phyloP scores from a whole-genome alignment of 352 stramenopile species.

The Achlya hypogyna region DNA sequence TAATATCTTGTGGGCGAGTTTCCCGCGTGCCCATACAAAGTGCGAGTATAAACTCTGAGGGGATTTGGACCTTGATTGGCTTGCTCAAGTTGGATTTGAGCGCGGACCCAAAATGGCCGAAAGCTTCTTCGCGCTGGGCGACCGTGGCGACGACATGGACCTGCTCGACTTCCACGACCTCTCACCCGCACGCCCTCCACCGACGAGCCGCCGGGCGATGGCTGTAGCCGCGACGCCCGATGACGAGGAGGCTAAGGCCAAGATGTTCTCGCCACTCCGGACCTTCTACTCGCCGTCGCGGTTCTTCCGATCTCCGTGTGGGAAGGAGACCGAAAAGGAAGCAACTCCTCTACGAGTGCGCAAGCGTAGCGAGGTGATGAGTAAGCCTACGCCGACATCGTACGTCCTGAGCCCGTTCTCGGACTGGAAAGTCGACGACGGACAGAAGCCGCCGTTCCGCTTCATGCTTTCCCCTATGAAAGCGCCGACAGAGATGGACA shows the following conservation, averaged over 20 bases:
- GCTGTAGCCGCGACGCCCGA: not conserved
- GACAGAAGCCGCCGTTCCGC: constrained; percentile 13
- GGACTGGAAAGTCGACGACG: constrained; percentile 20
- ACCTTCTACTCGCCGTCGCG: constrained; percentile 40
- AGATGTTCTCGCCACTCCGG: constrained; percentile 10
- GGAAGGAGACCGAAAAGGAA: constrained; percentile 5
- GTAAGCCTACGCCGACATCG: constrained; percentile 21
- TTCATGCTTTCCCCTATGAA: constrained; percentile 36
- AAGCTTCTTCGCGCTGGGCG: not conserved
- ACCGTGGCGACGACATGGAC: not conserved
- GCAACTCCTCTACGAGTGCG: constrained; percentile 21
- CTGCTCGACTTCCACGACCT: not conserved
- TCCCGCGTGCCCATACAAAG: too few species aligned
- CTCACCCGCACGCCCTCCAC: not conserved
- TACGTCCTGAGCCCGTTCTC: constrained; percentile 24
- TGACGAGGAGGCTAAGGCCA: too few species aligned
- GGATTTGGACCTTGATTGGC: not conserved
- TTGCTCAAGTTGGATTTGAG: not conserved
- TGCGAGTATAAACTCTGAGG: not conserved
- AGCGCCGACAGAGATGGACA: constrained; percentile 28
- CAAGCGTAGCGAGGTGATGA: constrained; percentile 8
- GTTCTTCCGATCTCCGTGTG: constrained; percentile 60
- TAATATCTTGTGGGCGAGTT: too few species aligned
- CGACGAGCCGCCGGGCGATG: not conserved
- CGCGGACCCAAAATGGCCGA: not conserved